Conservation (phyloP, 768 basidiomycete genomes). For the Boletus tomentosulus region DNA sequence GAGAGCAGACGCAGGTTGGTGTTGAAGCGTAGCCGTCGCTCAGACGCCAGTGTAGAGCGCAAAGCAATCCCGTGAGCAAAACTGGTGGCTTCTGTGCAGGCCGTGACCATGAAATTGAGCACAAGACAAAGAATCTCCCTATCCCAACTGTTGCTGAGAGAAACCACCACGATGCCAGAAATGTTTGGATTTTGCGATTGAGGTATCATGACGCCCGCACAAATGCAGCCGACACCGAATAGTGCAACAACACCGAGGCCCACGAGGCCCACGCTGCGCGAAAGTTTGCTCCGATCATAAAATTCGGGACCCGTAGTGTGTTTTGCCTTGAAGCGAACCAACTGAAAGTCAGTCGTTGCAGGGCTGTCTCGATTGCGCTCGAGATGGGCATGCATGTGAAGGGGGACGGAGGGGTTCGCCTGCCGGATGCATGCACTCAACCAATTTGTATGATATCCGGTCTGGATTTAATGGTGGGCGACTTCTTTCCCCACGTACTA, state of each 20-base stretch:
- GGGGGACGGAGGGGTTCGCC: not conserved
- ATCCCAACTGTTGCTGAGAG: conserved; percentile 8
- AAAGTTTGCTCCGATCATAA: conserved; percentile 24
- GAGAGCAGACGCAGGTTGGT: conserved; percentile 15
- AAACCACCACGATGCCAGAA: conserved; percentile 19
- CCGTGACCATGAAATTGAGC: conserved; percentile 23
- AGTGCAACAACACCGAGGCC: conserved; percentile 22
- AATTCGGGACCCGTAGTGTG: conserved; percentile 23
- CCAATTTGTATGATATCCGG: not conserved
- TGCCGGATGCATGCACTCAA: not conserved
- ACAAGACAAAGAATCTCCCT: conserved; percentile 20
- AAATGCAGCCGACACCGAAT: conserved; percentile 22
- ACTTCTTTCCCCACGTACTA: not conserved
- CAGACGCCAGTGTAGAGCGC: conserved; percentile 24
- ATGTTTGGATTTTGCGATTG: conserved; percentile 5
- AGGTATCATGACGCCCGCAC: conserved; percentile 20
- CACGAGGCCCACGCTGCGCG: conserved; percentile 19
- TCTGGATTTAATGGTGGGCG: not conserved
- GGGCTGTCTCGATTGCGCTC: conserved; percentile 6
- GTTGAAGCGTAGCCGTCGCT: conserved; percentile 17
- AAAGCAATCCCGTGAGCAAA: conserved; percentile 24
- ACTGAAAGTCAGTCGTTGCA: conserved; percentile 16
- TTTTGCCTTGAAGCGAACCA: conserved; percentile 16
- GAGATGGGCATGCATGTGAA: not conserved
- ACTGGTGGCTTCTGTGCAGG: conserved; percentile 29